Base-by-base conservation (phyloP, 208 protist genomes). In the Leishmania aethiopica region DNA sequence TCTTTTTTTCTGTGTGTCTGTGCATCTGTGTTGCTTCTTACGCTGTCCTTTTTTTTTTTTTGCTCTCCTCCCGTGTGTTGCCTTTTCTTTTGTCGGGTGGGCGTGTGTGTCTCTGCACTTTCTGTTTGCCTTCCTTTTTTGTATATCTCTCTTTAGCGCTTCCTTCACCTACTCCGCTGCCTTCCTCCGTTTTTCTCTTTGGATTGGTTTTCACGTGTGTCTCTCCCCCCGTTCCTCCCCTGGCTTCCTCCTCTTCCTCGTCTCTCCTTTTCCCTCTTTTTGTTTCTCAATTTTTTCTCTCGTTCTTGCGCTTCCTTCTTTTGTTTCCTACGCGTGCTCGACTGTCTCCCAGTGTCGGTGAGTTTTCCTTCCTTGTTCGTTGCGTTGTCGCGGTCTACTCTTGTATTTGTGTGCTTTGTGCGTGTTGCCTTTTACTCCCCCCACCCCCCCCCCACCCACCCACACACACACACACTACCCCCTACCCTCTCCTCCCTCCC, bases 191-290 rank as follows among this genome's bases (percentile, higher is more conserved):
- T 49, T 75, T 49, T 82, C 59, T 84, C 42, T 40, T 64, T 80
- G 79, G 37, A 57, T 78, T 42, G 77, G 10, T 64, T 17, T 28
- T 75, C 67, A 1, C 11, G 15, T 86, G 86, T 49, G 60, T 51
- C 32, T 57, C 82, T 51, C 72, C 59, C 70, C 82, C 80, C 59
- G 80, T 83, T 28, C 55, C 32, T 42, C 32, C 62, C 75, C 57
- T 37, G 19, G 55, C 53, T 25, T 47, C 22, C 55, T 6, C 11
- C 11, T 40, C 49, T 25, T 8, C 49, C 15, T 10, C 49, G 0
- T 40, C 70, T 35, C 40, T 35, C 13, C 70, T n/a, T 37, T n/a
- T 51, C 70, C 45, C 6, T 37, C 10, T 40, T 8, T 60, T 15
- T 7, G 42, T 51, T 19, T 47, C 11, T 28, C 66, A 10, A 5